Percentiles rank a stretch among this genome's conserved stretches.
phyloP scores from a whole-genome alignment of 2,329 filamentous ascomycete species.

The Nigrospora oryzae region DNA sequence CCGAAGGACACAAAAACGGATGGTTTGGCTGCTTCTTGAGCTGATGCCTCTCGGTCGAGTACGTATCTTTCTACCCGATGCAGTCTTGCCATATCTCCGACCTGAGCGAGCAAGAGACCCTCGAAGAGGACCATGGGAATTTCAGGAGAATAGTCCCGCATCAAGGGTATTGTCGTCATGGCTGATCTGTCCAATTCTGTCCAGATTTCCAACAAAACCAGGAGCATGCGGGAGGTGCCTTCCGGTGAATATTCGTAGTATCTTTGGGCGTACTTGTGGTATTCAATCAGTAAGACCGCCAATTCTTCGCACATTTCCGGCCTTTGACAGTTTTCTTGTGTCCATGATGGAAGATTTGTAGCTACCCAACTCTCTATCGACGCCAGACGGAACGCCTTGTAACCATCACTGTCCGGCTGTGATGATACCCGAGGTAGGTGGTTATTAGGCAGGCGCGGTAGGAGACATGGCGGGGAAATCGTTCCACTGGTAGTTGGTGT shows the following conservation, averaged over 20 bases:
- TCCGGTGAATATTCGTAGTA: not conserved
- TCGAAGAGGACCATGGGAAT: not conserved
- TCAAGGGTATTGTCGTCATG: not conserved
- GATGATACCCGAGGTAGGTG: not conserved
- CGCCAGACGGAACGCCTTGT: not conserved
- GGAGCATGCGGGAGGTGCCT: constrained; percentile 1
- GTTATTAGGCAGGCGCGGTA: not conserved
- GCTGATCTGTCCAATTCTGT: not conserved
- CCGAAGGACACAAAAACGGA: constrained; percentile 1
- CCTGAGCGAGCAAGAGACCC: not conserved
- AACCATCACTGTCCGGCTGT: not conserved
- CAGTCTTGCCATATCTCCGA: constrained; percentile 1
- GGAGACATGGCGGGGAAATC: not conserved
- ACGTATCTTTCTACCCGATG: not conserved
- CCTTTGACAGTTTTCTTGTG: not conserved
- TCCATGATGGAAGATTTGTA: not conserved
- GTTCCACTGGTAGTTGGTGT: not conserved
- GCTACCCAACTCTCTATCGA: not conserved
- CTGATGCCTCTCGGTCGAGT: not conserved
- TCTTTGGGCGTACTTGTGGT: not conserved
- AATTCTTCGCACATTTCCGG: not conserved
- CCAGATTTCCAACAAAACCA: constrained; percentile 1
- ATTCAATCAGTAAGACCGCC: not conserved
- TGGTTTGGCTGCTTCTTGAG: not conserved
- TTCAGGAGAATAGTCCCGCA: not conserved